Evolutionary conservation across 2,329 filamentous ascomycete genomes (phyloP).

Genomic region (Fusarium sarcochroum): DNA sequence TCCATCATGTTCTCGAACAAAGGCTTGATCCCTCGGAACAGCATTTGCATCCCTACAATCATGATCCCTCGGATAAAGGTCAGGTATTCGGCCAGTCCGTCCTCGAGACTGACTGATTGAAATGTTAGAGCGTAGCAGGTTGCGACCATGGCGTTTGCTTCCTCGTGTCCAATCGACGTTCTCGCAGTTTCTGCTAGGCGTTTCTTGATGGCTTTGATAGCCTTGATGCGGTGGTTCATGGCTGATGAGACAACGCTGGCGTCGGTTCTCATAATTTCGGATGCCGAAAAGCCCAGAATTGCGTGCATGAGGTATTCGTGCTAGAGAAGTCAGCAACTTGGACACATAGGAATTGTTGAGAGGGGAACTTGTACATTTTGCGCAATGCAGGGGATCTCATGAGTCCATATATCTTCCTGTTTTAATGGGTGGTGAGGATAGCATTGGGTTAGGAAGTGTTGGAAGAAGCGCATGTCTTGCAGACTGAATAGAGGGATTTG

Average conservation of each 20-base stretch:
- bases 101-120: slow-evolving; percentile 69
- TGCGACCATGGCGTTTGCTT: slow-evolving; percentile 71
- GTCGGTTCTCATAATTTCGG: slow-evolving; percentile 69
- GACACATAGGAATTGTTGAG: no score
- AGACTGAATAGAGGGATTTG: slow-evolving; percentile 72
- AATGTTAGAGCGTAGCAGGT: slow-evolving; percentile 72
- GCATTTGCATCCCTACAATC: slow-evolving; percentile 69
- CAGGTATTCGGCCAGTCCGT: slow-evolving; percentile 73
- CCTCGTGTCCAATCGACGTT: slow-evolving; percentile 60
- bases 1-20: slow-evolving; percentile 64
- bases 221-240: slow-evolving; percentile 75
- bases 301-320: slow-evolving; percentile 80
- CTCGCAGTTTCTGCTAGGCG: slow-evolving; percentile 61
- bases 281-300: slow-evolving; percentile 76
- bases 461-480: slow-evolving; percentile 78
- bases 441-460: slow-evolving; percentile 74
- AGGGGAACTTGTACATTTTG: slow-evolving; percentile 66
- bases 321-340: slow-evolving; percentile 51
- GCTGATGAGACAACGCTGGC: slow-evolving; percentile 68
- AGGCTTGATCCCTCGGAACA: slow-evolving; percentile 62
- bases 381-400: slow-evolving; percentile 76
- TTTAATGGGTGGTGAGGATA: slow-evolving; percentile 76
- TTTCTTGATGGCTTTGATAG: slow-evolving; percentile 73
- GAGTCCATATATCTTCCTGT: slow-evolving; percentile 76
- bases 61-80: slow-evolving; percentile 71